A percentile compares a stretch with the other conserved stretches of the same genome.
Evolutionary conservation across 805 yeast genomes (phyloP).

Genomic region (Kluyveromyces wickerhamii): DNA sequence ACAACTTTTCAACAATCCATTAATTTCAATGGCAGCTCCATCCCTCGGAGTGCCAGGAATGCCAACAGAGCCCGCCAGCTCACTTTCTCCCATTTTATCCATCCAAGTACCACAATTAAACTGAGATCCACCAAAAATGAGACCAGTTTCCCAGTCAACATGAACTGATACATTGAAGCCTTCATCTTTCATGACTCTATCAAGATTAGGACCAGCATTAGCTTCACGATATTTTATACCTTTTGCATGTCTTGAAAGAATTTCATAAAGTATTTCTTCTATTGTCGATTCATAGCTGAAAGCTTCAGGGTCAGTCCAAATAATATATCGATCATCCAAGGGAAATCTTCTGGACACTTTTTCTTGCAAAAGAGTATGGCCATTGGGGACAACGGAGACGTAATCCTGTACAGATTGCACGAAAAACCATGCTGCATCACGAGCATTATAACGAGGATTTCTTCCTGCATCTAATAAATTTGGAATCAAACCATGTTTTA

Average conservation of each 20-base stretch:
- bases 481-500: constrained; percentile 93
- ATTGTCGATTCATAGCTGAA: constrained; percentile 63
- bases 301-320: constrained; percentile 63
- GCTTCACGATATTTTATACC: constrained; percentile 90
- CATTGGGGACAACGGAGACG: constrained; percentile 57
- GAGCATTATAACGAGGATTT: constrained; percentile 89
- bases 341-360: constrained; percentile 82
- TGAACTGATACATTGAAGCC: constrained; percentile 79
- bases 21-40: constrained; percentile 92
- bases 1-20: constrained; percentile 77
- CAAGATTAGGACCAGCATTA: constrained; percentile 84
- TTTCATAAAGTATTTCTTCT: constrained; percentile 73
- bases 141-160: constrained; percentile 86
- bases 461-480: constrained; percentile 87
- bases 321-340: constrained; percentile 69
- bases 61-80: constrained; percentile 76
- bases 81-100: constrained; percentile 99
- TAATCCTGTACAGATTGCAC: constrained; percentile 85
- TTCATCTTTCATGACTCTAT: constrained; percentile 84
- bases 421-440: constrained; percentile 97
- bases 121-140: constrained; percentile 86
- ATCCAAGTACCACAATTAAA: constrained; percentile 98
- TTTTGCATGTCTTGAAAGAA: constrained; percentile 77
- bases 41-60: constrained; percentile 96
- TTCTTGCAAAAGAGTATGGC: constrained; percentile 57